Conservation (phyloP, 345 rosid species). For the Arabidopsis thaliana region DNA sequence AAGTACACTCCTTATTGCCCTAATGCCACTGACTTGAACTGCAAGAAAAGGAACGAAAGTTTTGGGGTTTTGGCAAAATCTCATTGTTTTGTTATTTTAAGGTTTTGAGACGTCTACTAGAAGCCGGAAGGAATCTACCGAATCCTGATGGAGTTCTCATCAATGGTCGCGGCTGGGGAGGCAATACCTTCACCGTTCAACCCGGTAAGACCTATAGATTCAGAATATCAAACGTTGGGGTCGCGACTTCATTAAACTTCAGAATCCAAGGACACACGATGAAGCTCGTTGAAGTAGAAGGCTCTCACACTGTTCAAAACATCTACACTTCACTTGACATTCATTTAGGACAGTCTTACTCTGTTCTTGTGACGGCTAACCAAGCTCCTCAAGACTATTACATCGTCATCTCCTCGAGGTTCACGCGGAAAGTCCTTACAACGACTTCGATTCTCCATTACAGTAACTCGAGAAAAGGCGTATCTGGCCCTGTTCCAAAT, state of each 20-base stretch:
- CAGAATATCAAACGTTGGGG: constrained; percentile 88
- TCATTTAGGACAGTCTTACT: constrained; percentile 91
- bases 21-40: neutral
- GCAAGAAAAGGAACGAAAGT: constrained; percentile 1
- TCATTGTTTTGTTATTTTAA: constrained; percentile 13
- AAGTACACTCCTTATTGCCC: constrained; percentile 26
- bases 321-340: constrained; percentile 69
- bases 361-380: constrained; percentile 85
- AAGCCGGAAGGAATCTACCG: constrained; percentile 69
- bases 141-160: constrained; percentile 85
- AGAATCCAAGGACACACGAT: constrained; percentile 84
- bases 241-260: constrained; percentile 71
- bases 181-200: constrained; percentile 74
- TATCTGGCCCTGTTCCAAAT: constrained; percentile 79
- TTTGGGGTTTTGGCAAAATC: neutral
- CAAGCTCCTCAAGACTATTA: constrained; percentile 80
- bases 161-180: constrained; percentile 90
- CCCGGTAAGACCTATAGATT: constrained; percentile 88
- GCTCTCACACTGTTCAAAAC: constrained; percentile 86
- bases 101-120: constrained; percentile 63
- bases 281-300: constrained; percentile 92
- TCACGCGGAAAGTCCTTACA: constrained; percentile 69
- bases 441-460: constrained; percentile 86
- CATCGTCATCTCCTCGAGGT: constrained; percentile 75
- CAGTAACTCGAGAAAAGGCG: constrained; percentile 67